A percentile compares a stretch with the other conserved stretches of the same genome.
Conservation (phyloP, 129 eudicot genomes). For the Saposhnikovia divaricata region DNA sequence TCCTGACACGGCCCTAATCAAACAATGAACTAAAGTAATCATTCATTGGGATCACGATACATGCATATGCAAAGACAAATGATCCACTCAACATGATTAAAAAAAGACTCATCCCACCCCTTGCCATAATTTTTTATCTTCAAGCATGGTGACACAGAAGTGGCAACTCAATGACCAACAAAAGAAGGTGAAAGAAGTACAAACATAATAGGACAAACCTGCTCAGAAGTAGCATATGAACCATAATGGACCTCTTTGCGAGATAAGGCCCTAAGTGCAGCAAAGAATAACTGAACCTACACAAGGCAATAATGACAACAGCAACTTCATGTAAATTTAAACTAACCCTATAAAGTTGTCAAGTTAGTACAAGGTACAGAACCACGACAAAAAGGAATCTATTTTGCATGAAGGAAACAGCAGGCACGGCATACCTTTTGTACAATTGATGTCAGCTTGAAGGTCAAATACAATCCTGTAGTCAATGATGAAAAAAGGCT, state of each 20-base stretch:
- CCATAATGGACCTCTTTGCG: constrained; percentile 55
- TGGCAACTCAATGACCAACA: neutral
- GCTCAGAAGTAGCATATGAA: constrained; percentile 48
- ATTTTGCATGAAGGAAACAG: too few species aligned
- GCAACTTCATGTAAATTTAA: neutral
- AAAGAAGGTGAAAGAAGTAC: neutral
- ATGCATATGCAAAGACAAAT: neutral
- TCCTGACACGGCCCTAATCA: neutral
- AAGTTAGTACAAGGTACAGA: neutral
- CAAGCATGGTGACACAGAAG: neutral
- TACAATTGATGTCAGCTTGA: constrained; percentile 35
- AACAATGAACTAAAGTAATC: neutral
- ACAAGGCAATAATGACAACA: constrained; percentile 11
- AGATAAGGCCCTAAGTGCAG: constrained; percentile 48
- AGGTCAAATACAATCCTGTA: constrained; percentile 42
- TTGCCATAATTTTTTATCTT: neutral
- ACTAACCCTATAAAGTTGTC: neutral
- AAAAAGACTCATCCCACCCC: neutral
- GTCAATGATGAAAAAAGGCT: constrained; percentile 63
- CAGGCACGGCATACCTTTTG: constrained; percentile 34
- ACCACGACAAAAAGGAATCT: neutral
- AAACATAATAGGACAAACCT: constrained; percentile 21
- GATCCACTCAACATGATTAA: neutral
- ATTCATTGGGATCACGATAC: neutral
- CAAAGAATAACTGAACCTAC: constrained; percentile 41